Conservation (phyloP, 163 green algal species). For the Volvox carteri region DNA sequence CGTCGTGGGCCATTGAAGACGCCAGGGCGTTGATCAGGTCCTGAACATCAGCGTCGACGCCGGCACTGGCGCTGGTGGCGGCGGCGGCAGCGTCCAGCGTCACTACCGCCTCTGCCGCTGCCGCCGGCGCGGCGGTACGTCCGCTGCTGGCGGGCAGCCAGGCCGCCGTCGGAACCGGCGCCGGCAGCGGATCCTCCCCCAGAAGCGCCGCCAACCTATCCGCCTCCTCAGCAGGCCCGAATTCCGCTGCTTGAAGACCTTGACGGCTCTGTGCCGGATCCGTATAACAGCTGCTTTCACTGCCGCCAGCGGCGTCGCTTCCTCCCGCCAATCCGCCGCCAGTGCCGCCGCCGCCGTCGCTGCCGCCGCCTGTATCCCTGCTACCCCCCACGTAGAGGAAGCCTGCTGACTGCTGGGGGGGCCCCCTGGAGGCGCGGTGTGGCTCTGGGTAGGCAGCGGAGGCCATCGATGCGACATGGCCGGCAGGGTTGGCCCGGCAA, state of each 20-base stretch:
- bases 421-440: background rate
- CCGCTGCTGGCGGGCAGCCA: background rate
- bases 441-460: conserved; percentile 21
- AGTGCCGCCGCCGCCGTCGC: background rate
- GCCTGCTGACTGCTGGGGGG: background rate
- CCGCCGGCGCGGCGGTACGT: background rate
- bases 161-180: background rate
- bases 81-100: background rate
- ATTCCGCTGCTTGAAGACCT: background rate
- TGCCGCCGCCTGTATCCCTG: too few relatives aligned
- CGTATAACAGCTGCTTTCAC: background rate
- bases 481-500: background rate
- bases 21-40: background rate
- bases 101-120: background rate
- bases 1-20: background rate
- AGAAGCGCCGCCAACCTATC: conserved; percentile 2
- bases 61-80: background rate
- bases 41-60: background rate
- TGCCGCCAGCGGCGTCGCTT: background rate
- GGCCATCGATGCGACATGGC: background rate
- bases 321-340: background rate
- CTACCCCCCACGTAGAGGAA: too few relatives aligned
- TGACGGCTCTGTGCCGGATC: background rate
- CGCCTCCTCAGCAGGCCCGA: background rate
- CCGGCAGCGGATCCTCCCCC: background rate